Percentiles rank a stretch among this genome's conserved stretches.
These are phyloP conservation scores for Geranomyces michiganensis DNA, from an alignment of 192 early-diverging fungal genomes.

Conservation along the genomic window DNA sequence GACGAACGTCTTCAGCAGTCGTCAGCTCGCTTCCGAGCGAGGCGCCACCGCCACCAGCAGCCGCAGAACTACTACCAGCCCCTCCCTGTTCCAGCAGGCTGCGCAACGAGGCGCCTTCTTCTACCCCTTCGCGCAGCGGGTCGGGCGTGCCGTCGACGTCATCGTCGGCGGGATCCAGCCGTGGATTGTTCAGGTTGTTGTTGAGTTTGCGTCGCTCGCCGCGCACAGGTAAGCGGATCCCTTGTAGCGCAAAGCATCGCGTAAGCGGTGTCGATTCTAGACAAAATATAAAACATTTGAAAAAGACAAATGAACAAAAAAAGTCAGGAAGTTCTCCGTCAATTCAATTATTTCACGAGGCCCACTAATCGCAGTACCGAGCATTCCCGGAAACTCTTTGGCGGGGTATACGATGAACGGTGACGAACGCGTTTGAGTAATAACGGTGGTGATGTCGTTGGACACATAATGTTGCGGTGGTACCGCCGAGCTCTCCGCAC, in stretches of 20 bases:
- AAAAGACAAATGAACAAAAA: not conserved
- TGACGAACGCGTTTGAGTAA: conserved; percentile 11
- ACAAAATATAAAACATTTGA: not conserved
- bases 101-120: too few species aligned
- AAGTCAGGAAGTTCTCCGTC: not conserved
- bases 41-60: too few species aligned
- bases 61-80: too few species aligned
- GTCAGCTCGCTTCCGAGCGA: too few species aligned
- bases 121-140: too few species aligned
- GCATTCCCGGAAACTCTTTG: conserved; percentile 46
- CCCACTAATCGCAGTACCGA: too few species aligned
- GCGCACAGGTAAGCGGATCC: conserved; percentile 26
- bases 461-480: conserved; percentile 16
- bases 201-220: conserved; percentile 10
- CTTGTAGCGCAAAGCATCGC: conserved; percentile 40
- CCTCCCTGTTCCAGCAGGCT: too few species aligned
- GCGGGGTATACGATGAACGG: conserved; percentile 40
- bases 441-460: conserved; percentile 18
- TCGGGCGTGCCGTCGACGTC: too few species aligned
- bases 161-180: too few species aligned
- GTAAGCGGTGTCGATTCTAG: conserved; percentile 38
- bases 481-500: conserved; percentile 5
- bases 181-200: not conserved
- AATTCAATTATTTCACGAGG: too few species aligned
- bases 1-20: too few species aligned